phyloP scores from a whole-genome alignment of 2,329 filamentous ascomycete genomes.

The Xylariaceae sp. region DNA sequence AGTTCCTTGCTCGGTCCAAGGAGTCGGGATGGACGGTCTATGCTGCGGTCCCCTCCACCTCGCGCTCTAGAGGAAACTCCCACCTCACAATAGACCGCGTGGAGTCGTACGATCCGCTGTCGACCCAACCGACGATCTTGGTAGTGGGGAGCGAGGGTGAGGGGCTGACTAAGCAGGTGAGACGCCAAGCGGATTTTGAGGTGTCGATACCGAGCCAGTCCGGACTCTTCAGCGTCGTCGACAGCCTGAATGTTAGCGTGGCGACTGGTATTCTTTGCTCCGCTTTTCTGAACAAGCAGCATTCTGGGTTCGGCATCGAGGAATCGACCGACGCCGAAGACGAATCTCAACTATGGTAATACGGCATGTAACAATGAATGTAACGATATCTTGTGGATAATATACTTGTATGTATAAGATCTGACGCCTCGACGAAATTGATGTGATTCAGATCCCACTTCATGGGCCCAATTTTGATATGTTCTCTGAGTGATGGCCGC shows the following conservation, averaged over 20 bases:
- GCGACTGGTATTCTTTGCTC: slow-evolving; percentile 77
- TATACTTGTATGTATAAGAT: neutral
- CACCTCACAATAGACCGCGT: slow-evolving; percentile 54
- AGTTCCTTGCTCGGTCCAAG: slow-evolving; percentile 71
- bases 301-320: slow-evolving; percentile 25
- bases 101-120: slow-evolving; percentile 55
- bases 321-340: slow-evolving; percentile 22
- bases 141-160: slow-evolving; percentile 82
- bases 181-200: slow-evolving; percentile 66
- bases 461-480: neutral
- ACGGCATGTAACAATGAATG: slow-evolving; percentile 8
- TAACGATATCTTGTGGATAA: slow-evolving; percentile 4
- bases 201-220: slow-evolving; percentile 64
- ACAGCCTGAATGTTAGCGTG: slow-evolving; percentile 93
- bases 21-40: slow-evolving; percentile 81
- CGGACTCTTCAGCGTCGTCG: slow-evolving; percentile 62
- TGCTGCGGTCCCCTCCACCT: slow-evolving; percentile 65
- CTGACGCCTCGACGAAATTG: neutral
- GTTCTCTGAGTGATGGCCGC: neutral
- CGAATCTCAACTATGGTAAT: slow-evolving; percentile 26
- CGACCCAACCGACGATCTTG: slow-evolving; percentile 69
- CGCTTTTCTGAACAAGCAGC: slow-evolving; percentile 60
- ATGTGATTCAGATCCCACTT: neutral
- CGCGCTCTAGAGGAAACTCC: slow-evolving; percentile 41
- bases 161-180: slow-evolving; percentile 68